Evolutionary conservation across 2,329 filamentous ascomycete species (phyloP), one percentile per base, ranked within the genome.

Genomic region (Fusarium humuli): DNA sequence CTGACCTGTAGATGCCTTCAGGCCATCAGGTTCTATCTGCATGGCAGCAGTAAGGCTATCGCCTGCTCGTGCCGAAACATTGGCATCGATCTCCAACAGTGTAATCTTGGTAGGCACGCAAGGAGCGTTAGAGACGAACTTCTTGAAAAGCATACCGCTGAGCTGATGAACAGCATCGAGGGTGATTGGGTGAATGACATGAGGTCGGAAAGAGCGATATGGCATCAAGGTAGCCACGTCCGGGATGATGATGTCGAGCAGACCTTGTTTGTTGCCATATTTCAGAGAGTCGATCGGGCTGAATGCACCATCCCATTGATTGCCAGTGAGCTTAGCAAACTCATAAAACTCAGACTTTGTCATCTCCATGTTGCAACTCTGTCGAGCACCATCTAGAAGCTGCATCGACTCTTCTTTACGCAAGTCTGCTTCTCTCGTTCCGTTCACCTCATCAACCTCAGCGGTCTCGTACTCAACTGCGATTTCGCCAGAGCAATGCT

Each of bases 101-200:
- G 30, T 27, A 25, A 60, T 57, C 20, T 60, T 60, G 16, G 50
- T 60, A 5, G 57, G 57, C 2, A 60, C 57, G 5, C 57, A 60
- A 20, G 57, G 57, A n/a, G 57, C 57, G 18, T 60, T 60, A 13
- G 57, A 60, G 14, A 60, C 50, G 23, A 57, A 60, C 10, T 60
- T 60, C 50, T 60, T 60, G 23, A 60, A 60, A 1, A 60, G 50
- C 20, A 60, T 46, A 1, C 57, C 57, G 5, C 50, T 46, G 5
- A 60, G 57, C 25, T 60, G 57, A 7, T 60, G 57, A 20, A 60
- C 50, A 57, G 57, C 57, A 5, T 60, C 57, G 0, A 60, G 50
- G 1, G 50, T 60, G 12, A 46, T 57, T 18, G 57, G 57, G 41
- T 60, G 57, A 13, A 60, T 57, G 6, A 56, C n/a, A 6, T 60